Base-by-base conservation (phyloP, 371 early-diverging fungal species). In the Mortierella sp. region DNA sequence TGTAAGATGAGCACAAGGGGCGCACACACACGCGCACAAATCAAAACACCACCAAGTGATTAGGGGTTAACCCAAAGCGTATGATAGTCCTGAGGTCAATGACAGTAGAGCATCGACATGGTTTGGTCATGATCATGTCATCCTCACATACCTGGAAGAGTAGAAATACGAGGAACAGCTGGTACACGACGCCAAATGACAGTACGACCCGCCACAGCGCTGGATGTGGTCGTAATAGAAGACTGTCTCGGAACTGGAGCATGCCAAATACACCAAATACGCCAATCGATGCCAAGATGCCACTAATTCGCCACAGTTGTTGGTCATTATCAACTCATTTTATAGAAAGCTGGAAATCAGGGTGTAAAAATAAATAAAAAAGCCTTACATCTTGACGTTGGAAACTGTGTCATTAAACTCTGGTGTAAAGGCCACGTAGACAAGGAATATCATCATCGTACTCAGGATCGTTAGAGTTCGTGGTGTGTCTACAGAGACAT, bases 171-270 rank as follows among this genome's bases (percentile, higher is more conserved):
- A 98, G 85, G 39, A 94, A 86, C 75, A 97, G 86, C 83, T 96
- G 94, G 73, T 98, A 98, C 18, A 94, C 81, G 1, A 97, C 94
- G 62, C 94, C 93, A 22, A 93, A 66, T 30, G 94, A 94, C 32
- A 97, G 84, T 1, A 97, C 95, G n/a, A 92, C 90, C 52, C 97
- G 88, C 98, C 98, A 98, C 59, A 98, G 88, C 8, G 95, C 97
- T 30, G 97, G 96, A 78, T 97, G 97, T 12, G 98, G 98, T 52
- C 98, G 88, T 52, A 98, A 89, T 83, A 98, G 97, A 5, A 97
- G 97, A 11, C 97, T 97, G 84, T 98, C 97, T 18, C 94, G 88
- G 81, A 98, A 97, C 76, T 93, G 90, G 6, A 97, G 85, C 86
- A 96, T 88, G 6, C 96, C 96, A 68, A 95, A 92, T 54, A 96